These are phyloP conservation scores for Citrullus amarus DNA, from an alignment of 306 rosid genomes.

Conservation along the genomic window DNA sequence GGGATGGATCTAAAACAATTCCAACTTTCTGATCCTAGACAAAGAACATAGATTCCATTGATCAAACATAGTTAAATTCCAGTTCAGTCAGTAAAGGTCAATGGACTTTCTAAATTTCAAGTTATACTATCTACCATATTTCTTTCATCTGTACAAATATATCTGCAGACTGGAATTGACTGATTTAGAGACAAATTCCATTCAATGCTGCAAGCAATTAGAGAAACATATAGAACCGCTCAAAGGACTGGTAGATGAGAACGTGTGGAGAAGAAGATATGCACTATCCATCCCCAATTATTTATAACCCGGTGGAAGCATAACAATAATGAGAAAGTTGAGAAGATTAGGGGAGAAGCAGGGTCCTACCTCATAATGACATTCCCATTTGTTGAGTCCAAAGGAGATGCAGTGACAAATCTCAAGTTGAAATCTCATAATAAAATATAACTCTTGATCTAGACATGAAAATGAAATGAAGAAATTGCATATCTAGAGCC, in stretches of 20 bases:
- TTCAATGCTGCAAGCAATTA: neutral
- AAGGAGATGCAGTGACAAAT: neutral
- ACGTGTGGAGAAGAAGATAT: neutral
- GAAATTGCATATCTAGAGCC: neutral
- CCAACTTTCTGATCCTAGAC: neutral
- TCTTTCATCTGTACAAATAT: neutral
- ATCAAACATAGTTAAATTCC: neutral
- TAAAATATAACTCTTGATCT: neutral
- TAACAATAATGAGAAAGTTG: neutral
- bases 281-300: neutral
- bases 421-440: neutral
- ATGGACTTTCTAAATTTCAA: neutral
- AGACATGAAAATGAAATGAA: neutral
- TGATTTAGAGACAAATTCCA: neutral
- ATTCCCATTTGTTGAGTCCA: neutral
- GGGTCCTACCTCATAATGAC: constrained; percentile 6
- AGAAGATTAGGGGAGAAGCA: neutral
- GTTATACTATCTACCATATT: neutral
- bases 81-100: neutral
- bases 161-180: neutral
- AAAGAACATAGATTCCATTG: neutral
- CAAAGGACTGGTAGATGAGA: neutral
- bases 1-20: neutral
- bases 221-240: neutral
- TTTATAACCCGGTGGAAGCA: neutral